Evolutionary conservation across 169 alveolate species (phyloP).

Genomic region (Eimeria tenella): DNA sequence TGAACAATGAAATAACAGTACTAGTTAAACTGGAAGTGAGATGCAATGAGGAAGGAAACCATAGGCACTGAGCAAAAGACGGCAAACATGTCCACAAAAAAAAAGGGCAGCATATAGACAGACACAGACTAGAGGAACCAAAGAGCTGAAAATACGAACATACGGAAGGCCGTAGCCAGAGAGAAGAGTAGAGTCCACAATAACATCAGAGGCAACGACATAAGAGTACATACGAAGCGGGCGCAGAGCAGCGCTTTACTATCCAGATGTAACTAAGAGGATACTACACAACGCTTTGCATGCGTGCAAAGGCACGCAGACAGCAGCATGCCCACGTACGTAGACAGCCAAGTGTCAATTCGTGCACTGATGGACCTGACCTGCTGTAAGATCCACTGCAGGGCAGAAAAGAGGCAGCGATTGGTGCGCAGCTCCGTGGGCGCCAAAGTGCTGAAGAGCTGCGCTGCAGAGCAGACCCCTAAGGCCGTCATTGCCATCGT

Average conservation of each 20-base stretch:
- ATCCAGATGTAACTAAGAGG: too few relatives aligned
- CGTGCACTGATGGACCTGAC: background rate
- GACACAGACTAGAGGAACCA: background rate
- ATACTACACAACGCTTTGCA: too few relatives aligned
- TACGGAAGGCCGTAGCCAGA: background rate
- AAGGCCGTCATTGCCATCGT: constrained; percentile 18
- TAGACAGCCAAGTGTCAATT: background rate
- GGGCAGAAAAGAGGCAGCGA: constrained; percentile 42
- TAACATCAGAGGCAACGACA: too few relatives aligned
- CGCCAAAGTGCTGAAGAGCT: constrained; percentile 28
- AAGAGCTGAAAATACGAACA: background rate
- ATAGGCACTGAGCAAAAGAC: background rate
- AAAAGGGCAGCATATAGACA: background rate
- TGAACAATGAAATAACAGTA: background rate
- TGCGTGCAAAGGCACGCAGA: background rate
- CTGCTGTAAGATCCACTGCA: constrained; percentile 6
- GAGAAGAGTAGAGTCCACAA: background rate
- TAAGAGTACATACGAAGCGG: too few relatives aligned
- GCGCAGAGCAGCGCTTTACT: background rate
- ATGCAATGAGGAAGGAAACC: background rate
- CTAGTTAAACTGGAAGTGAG: background rate
- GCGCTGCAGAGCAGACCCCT: constrained; percentile 47
- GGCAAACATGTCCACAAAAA: background rate
- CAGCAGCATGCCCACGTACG: background rate
- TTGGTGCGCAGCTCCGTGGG: constrained; percentile 30